Evolutionary conservation across 139 green algal species (phyloP).

Genomic region (Raphidocelis subcapitata): DNA sequence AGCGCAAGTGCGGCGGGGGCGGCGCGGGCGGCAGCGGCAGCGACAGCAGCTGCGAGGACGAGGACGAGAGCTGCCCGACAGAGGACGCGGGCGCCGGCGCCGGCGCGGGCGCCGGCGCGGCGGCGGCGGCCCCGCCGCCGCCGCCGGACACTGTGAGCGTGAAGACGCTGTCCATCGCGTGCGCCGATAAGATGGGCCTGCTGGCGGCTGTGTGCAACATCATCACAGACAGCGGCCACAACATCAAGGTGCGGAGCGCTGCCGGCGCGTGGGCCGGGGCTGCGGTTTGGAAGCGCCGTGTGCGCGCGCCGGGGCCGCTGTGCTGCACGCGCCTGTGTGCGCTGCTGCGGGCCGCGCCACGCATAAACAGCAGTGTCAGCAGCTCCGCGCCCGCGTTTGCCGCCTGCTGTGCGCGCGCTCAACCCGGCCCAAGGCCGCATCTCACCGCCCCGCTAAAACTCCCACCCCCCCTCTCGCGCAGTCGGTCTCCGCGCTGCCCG

Average conservation of each 20-base stretch:
- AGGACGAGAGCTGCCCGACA: neutral
- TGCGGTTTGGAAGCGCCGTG: neutral
- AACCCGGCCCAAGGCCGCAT: neutral
- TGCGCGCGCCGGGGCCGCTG: no score
- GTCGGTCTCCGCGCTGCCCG: conserved; percentile 2
- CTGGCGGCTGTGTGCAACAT: conserved; percentile 51
- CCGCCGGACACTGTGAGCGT: neutral
- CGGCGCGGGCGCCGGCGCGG: neutral
- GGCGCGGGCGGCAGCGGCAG: neutral
- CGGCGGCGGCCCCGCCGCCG: neutral
- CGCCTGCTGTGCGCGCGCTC: neutral
- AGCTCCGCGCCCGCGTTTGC: neutral
- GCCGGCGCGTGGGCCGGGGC: neutral
- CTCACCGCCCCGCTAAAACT: neutral
- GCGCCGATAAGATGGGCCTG: conserved; percentile 51
- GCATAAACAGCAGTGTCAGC: neutral
- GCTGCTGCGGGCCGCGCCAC: no score
- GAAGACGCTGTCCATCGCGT: conserved; percentile 39
- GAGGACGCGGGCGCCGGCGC: conserved; percentile 3
- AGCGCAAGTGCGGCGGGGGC: neutral
- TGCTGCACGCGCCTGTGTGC: no score
- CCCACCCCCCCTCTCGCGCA: neutral
- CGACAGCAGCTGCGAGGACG: conserved; percentile 2
- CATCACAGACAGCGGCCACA: conserved; percentile 47
- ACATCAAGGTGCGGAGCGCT: conserved; percentile 46